A percentile compares a stretch with the other conserved stretches of the same genome.
Conservation (phyloP, 805 yeast genomes). For the Candida caryicola region DNA sequence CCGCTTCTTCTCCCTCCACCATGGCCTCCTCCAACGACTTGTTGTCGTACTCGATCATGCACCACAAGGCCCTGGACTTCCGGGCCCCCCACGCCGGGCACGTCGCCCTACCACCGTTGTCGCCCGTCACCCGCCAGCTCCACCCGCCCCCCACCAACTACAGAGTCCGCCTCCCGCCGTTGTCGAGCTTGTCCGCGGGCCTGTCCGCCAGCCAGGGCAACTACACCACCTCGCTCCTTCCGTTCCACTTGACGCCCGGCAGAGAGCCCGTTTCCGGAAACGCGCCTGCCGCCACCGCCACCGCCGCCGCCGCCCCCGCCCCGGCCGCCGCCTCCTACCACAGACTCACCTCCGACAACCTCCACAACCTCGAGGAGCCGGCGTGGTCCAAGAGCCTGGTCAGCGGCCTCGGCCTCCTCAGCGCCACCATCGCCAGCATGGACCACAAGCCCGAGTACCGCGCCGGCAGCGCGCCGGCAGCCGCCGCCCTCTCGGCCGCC, state of each 20-base stretch:
- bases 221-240: constrained; percentile 8
- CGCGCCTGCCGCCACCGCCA: too few species aligned
- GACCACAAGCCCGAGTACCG: background rate
- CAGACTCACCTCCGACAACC: constrained; percentile 18
- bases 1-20: constrained; percentile 1
- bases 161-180: constrained; percentile 8
- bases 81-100: background rate
- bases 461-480: background rate
- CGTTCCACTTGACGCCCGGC: background rate
- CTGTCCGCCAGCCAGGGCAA: constrained; percentile 1
- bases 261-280: background rate
- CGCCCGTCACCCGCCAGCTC: constrained; percentile 8
- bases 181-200: constrained; percentile 3
- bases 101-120: constrained; percentile 9
- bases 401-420: constrained; percentile 8
- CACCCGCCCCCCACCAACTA: background rate
- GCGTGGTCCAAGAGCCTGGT: background rate
- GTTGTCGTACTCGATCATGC: constrained; percentile 40
- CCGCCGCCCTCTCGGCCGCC: background rate
- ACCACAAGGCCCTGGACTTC: constrained; percentile 5
- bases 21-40: constrained; percentile 33
- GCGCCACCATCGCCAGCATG: constrained; percentile 8
- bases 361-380: constrained; percentile 12
- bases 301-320: constrained; percentile 2
- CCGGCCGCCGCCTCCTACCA: constrained; percentile 8